Evolutionary conservation across 192 early-diverging fungal species (phyloP).

Genomic region (Podila minutissima): DNA sequence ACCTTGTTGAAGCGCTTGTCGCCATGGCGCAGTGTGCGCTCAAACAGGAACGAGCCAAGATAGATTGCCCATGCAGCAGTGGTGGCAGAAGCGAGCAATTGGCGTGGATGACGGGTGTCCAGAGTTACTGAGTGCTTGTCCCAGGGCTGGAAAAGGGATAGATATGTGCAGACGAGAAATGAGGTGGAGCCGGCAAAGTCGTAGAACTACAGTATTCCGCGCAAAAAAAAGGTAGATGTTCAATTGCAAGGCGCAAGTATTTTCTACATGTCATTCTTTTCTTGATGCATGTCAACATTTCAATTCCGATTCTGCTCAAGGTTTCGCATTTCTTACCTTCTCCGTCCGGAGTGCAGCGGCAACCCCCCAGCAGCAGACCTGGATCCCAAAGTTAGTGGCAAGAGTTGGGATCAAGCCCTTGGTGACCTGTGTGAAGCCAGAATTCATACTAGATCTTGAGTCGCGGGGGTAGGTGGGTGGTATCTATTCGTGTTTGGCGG

Average conservation of each 20-base stretch:
- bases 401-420: constrained; percentile 13
- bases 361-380: constrained; percentile 13
- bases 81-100: constrained; percentile 38
- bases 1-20: constrained; percentile 51
- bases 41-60: constrained; percentile 40
- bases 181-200: constrained; percentile 38
- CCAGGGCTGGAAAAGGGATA: constrained; percentile 38
- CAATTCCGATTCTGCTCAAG: not conserved
- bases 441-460: too few relatives aligned
- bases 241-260: too few relatives aligned
- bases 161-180: constrained; percentile 29
- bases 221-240: not conserved
- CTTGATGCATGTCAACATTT: not conserved
- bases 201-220: constrained; percentile 23
- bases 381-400: constrained; percentile 25
- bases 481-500: too few relatives aligned
- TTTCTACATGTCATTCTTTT: not conserved
- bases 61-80: constrained; percentile 39
- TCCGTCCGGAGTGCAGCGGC: constrained; percentile 43
- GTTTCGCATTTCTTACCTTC: constrained; percentile 17
- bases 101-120: constrained; percentile 27
- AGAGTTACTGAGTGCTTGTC: not conserved
- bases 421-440: not conserved
- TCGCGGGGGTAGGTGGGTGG: too few relatives aligned
- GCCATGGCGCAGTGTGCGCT: constrained; percentile 27